These are phyloP conservation scores for Exophiala sp. DNA, from an alignment of 2,329 filamentous ascomycete species.

Conservation along the genomic window DNA sequence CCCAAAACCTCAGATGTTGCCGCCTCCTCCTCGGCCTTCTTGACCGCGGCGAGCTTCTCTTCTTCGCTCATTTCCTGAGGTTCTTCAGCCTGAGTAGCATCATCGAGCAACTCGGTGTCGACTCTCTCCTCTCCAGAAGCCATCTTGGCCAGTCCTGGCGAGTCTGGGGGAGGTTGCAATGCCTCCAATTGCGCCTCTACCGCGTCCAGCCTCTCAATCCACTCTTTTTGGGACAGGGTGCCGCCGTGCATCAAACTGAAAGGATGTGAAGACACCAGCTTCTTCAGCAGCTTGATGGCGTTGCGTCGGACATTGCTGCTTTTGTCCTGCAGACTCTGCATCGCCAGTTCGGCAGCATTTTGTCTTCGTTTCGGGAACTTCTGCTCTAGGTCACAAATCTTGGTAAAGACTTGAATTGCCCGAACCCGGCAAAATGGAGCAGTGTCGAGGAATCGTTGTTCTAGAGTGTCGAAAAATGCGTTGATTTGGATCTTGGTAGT, in stretches of 20 bases:
- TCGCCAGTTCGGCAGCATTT: slow-evolving; percentile 77
- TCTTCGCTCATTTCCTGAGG: slow-evolving; percentile 73
- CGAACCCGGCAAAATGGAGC: slow-evolving; percentile 94
- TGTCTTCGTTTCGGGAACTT: slow-evolving; percentile 93
- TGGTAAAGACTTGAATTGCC: slow-evolving; percentile 87
- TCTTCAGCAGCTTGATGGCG: slow-evolving; percentile 84
- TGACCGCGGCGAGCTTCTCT: slow-evolving; percentile 64
- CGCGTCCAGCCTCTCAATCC: slow-evolving; percentile 72
- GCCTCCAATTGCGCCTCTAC: slow-evolving; percentile 77
- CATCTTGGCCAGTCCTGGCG: slow-evolving; percentile 65
- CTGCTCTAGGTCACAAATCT: slow-evolving; percentile 86
- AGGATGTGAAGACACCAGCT: slow-evolving; percentile 86
- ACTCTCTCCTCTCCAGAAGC: slow-evolving; percentile 60
- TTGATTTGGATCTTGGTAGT: slow-evolving; percentile 93
- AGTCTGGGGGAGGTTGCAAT: slow-evolving; percentile 69
- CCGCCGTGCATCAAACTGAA: slow-evolving; percentile 89
- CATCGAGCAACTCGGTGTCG: slow-evolving; percentile 74
- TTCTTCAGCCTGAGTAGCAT: slow-evolving; percentile 74
- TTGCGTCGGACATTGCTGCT: slow-evolving; percentile 95
- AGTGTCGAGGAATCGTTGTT: slow-evolving; percentile 91
- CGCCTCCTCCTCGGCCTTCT: slow-evolving; percentile 78
- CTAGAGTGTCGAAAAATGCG: slow-evolving; percentile 92
- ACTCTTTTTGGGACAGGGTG: slow-evolving; percentile 76
- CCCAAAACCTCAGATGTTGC: slow-evolving; percentile 83
- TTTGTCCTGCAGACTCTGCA: slow-evolving; percentile 89